These are phyloP conservation scores for Blastobotrys illinoisensis DNA, from an alignment of 1,139 yeast genomes.

Conservation along the genomic window DNA sequence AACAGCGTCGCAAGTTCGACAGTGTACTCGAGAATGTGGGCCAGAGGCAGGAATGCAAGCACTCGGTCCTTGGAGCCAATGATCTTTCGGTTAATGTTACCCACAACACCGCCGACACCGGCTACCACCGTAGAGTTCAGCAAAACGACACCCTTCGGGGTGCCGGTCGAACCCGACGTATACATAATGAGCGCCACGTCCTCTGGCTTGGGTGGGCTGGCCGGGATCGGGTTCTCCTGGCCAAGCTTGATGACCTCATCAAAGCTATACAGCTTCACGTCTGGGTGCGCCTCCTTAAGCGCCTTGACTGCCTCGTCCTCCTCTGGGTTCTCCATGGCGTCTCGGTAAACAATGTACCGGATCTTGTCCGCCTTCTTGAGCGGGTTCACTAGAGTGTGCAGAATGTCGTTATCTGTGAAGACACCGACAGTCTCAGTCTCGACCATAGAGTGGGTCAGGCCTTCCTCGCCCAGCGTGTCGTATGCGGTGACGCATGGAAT, in stretches of 20 bases:
- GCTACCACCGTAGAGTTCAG: conserved; percentile 73
- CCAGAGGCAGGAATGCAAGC: conserved; percentile 88
- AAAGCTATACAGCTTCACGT: conserved; percentile 57
- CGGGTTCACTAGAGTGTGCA: conserved; percentile 64
- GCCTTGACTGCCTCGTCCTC: conserved; percentile 63
- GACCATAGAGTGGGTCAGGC: conserved; percentile 77
- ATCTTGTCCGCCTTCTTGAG: conserved; percentile 58
- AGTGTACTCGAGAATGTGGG: conserved; percentile 89
- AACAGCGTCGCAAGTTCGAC: conserved; percentile 74
- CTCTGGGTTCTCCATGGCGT: conserved; percentile 54
- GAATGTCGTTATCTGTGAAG: conserved; percentile 74
- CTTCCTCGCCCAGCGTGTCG: conserved; percentile 91
- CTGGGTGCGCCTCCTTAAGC: conserved; percentile 66
- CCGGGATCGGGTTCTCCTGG: conserved; percentile 37
- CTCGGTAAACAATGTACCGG: conserved; percentile 67
- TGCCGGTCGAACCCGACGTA: conserved; percentile 97
- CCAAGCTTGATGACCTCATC: conserved; percentile 69
- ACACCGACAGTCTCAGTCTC: conserved; percentile 76
- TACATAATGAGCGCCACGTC: conserved; percentile 92
- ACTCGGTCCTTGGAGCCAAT: conserved; percentile 59
- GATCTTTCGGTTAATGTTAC: conserved; percentile 51
- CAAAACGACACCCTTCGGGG: conserved; percentile 93
- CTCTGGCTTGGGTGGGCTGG: conserved; percentile 57
- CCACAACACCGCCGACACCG: conserved; percentile 77
- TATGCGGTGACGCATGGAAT: conserved; percentile 94